Base-by-base conservation (phyloP, 306 rosid species). In the Prunus campanulata region DNA sequence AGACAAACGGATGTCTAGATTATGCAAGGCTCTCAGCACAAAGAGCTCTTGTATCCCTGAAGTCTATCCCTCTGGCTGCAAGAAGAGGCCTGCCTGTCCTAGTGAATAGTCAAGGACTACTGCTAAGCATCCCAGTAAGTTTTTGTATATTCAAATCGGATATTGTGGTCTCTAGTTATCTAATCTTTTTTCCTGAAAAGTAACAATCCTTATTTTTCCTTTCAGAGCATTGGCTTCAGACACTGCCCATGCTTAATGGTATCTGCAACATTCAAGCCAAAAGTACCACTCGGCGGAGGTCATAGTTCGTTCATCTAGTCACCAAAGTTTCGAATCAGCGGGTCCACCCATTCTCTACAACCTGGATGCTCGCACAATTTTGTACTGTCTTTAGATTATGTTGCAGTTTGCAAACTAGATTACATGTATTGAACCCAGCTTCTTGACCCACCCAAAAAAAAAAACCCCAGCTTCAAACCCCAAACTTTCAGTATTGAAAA, bases 221-320 rank as follows among this genome's bases (percentile, higher is more conserved):
- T 79, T 75, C 96, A 95, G 97, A 74, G 91, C 76, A 81, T 90
- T 55, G 71, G 84, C 55, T 92, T 89, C 91, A 79, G 72, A 71
- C 84, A 87, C 72, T 95, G 97, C 74, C 89, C 96, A 14, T 76
- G 79, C 86, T 77, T 95, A 84, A 77, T 49, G 56, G 88, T 81
- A 71, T 77, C 89, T 51, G 86, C 88, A 24, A 88, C 81, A 81
- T 92, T 88, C 83, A 89, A 82, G 89, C 97, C 97, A 69, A 88
- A 90, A 83, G 83, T 89, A 52, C 98, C 96, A 42, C 89, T 92
- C 1, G 92, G 96, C 12, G 97, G 98, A 89, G 98, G 96, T 61
- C 89, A 89, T 71, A 89, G 80, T 70, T 87, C 91, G 20, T 95
- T 90, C 87, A 46, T 82, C 57, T 90, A 85, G 85, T 51, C 27